Evolutionary conservation across 805 yeast species (phyloP).

Genomic region (Millerozyma acaciae): DNA sequence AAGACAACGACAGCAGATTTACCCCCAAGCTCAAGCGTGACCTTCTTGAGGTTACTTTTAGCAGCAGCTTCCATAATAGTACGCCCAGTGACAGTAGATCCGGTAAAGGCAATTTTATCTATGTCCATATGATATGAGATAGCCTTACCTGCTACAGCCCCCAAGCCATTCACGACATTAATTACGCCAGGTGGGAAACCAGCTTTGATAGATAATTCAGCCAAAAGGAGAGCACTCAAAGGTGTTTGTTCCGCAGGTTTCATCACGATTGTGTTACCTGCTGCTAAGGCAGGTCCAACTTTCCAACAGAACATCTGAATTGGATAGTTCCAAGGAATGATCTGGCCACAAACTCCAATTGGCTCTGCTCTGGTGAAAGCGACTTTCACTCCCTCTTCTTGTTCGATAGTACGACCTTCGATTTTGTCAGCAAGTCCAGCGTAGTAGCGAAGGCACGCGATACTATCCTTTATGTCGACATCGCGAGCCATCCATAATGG

Average conservation of each 20-base stretch:
- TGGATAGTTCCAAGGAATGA: slow-evolving; percentile 52
- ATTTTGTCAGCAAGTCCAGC: slow-evolving; percentile 77
- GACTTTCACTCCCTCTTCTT: slow-evolving; percentile 47
- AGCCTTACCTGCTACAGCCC: slow-evolving; percentile 36
- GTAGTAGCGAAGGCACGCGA: slow-evolving; percentile 55
- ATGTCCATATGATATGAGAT: slow-evolving; percentile 41
- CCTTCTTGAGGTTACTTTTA: slow-evolving; percentile 53
- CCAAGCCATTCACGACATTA: slow-evolving; percentile 43
- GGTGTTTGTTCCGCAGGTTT: slow-evolving; percentile 51
- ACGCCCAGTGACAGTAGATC: slow-evolving; percentile 65
- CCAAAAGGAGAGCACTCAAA: slow-evolving; percentile 41
- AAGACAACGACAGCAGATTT: slow-evolving; percentile 71
- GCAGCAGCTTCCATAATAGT: slow-evolving; percentile 52
- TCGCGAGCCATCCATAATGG: slow-evolving; percentile 47
- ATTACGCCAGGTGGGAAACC: slow-evolving; percentile 48
- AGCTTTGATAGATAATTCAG: slow-evolving; percentile 39
- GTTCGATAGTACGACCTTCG: slow-evolving; percentile 60
- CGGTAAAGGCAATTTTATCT: slow-evolving; percentile 63
- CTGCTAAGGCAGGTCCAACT: slow-evolving; percentile 43
- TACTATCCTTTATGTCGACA: slow-evolving; percentile 55
- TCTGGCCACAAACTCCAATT: slow-evolving; percentile 49
- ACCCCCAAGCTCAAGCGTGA: slow-evolving; percentile 68
- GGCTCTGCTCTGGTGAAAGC: slow-evolving; percentile 33
- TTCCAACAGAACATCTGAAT: slow-evolving; percentile 50
- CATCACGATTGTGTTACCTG: slow-evolving; percentile 46